phyloP scores from a whole-genome alignment of 345 rosid species.

The Aegle marmelos region DNA sequence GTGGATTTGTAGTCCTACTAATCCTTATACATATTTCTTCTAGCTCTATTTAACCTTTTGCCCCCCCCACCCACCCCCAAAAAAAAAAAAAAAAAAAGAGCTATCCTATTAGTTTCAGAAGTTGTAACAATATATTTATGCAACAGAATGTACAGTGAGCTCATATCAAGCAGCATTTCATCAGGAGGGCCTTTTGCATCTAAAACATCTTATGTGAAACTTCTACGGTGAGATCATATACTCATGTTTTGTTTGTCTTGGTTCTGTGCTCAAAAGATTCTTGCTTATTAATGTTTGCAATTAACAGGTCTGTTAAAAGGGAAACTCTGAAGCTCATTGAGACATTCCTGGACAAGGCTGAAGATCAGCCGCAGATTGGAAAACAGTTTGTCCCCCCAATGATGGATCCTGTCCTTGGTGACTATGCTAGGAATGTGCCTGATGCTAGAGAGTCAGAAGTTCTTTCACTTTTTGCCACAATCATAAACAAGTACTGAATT shows the following conservation, averaged over 20 bases:
- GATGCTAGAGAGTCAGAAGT: slow-evolving; percentile 99
- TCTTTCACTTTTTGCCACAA: slow-evolving; percentile 92
- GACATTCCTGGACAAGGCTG: slow-evolving; percentile 99
- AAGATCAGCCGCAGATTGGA: slow-evolving; percentile 94
- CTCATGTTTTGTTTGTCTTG: slow-evolving; percentile 14
- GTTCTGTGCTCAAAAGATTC: background rate
- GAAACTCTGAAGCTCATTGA: slow-evolving; percentile 97
- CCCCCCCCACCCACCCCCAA: too few species aligned
- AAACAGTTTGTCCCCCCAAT: slow-evolving; percentile 98
- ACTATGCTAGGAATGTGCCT: slow-evolving; percentile 95
- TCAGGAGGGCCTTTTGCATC: slow-evolving; percentile 94
- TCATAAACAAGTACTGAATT: slow-evolving; percentile 82
- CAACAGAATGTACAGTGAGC: slow-evolving; percentile 99
- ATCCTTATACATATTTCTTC: too few species aligned
- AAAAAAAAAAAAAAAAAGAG: too few species aligned
- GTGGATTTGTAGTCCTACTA: too few species aligned
- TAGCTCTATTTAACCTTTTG: too few species aligned
- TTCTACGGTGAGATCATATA: slow-evolving; percentile 56
- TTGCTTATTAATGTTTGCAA: slow-evolving; percentile 12
- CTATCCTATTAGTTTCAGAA: background rate
- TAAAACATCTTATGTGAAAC: slow-evolving; percentile 85
- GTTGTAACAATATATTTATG: slow-evolving; percentile 17
- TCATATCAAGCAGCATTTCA: slow-evolving; percentile 88
- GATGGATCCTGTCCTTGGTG: slow-evolving; percentile 98
- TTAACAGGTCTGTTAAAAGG: slow-evolving; percentile 90